Percentiles rank a stretch among this genome's conserved stretches.
Evolutionary conservation across 228 moss, liverwort and hornwort genomes (phyloP).

Genomic region (Sphagnum magellanicum): DNA sequence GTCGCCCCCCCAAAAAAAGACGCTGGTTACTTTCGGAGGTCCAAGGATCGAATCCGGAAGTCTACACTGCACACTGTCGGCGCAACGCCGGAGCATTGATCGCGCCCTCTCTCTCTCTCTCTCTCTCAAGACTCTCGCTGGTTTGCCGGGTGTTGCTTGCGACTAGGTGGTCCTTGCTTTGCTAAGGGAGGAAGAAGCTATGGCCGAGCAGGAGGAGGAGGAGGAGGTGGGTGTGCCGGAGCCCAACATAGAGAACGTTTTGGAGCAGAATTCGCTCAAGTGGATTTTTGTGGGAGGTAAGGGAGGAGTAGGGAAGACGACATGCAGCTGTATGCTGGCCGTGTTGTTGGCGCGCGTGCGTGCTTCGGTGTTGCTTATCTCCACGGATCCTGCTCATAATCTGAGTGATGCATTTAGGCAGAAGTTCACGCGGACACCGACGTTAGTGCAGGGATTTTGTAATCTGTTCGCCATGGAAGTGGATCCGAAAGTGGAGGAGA

Average conservation of each 20-base stretch:
- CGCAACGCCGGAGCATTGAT: too few relatives aligned
- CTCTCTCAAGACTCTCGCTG: too few relatives aligned
- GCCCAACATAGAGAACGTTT: constrained; percentile 60
- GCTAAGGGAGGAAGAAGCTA: not conserved
- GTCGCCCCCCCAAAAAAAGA: too few relatives aligned
- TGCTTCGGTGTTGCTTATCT: constrained; percentile 77
- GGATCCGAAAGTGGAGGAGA: constrained; percentile 94
- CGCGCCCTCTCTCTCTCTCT: too few relatives aligned
- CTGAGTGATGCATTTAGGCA: constrained; percentile 97
- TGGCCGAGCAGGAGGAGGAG: constrained; percentile 38
- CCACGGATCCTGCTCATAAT: constrained; percentile 97
- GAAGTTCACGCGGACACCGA: constrained; percentile 89
- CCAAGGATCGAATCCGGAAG: too few relatives aligned
- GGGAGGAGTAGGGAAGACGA: constrained; percentile 97
- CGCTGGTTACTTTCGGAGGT: too few relatives aligned
- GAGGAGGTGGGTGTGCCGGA: constrained; percentile 44
- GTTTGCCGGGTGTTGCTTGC: too few relatives aligned
- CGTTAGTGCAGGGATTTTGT: constrained; percentile 74
- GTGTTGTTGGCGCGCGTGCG: constrained; percentile 62
- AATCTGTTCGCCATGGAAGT: constrained; percentile 99
- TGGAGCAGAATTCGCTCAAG: constrained; percentile 77
- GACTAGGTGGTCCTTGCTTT: too few relatives aligned
- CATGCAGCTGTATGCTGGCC: constrained; percentile 98
- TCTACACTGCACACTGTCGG: too few relatives aligned
- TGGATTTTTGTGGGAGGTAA: constrained; percentile 99